phyloP scores from a whole-genome alignment of 1,139 yeast genomes.

The Saccharomycopsis hybrid region DNA sequence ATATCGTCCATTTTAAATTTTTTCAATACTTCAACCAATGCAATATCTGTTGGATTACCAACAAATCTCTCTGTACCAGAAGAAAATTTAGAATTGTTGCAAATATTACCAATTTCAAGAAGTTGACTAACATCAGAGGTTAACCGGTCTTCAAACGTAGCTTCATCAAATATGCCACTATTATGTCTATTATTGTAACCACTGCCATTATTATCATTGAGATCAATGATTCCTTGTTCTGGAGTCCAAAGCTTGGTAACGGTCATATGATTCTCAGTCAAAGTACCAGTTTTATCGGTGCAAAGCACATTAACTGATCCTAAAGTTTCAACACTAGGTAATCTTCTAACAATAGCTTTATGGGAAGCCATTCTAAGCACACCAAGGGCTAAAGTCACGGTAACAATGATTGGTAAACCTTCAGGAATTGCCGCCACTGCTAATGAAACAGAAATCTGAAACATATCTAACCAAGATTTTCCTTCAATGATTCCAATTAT shows the following conservation, averaged over 20 bases:
- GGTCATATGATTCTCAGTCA: conserved; percentile 92
- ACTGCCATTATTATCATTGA: conserved; percentile 40
- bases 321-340: conserved; percentile 88
- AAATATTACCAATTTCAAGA: conserved; percentile 64
- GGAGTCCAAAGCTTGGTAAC: conserved; percentile 80
- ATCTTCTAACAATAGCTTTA: conserved; percentile 84
- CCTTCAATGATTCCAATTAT: conserved; percentile 85
- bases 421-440: conserved; percentile 99
- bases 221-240: too few species aligned
- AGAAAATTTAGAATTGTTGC: conserved; percentile 75
- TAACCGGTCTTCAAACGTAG: conserved; percentile 38
- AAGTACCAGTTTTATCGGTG: conserved; percentile 75
- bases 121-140: conserved; percentile 48
- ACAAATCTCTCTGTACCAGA: conserved; percentile 63
- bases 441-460: conserved; percentile 89
- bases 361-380: conserved; percentile 92
- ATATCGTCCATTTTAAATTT: conserved; percentile 67
- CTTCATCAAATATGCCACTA: too few species aligned
- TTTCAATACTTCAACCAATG: conserved; percentile 67
- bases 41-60: conserved; percentile 94
- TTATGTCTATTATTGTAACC: background rate
- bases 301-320: conserved; percentile 47
- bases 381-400: conserved; percentile 92
- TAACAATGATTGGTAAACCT: conserved; percentile 93
- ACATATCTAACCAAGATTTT: conserved; percentile 92